Conservation (phyloP, 768 basidiomycete species). For the Dentipellis fragilis region DNA sequence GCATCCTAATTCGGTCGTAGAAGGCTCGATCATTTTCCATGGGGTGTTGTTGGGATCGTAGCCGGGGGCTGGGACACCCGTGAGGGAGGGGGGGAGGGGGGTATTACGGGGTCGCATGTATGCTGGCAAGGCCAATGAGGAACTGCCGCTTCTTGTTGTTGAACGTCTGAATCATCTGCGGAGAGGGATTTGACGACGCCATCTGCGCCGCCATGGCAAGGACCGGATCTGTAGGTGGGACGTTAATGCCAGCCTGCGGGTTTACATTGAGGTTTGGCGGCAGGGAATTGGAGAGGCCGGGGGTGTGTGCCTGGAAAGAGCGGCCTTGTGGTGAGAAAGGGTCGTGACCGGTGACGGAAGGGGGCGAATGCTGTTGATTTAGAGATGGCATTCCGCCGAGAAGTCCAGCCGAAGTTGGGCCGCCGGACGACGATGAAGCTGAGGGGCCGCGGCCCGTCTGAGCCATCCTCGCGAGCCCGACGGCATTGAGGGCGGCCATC, state of each 20-base stretch:
- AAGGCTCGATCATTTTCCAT: constrained; percentile 59
- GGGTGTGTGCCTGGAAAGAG: constrained; percentile 12
- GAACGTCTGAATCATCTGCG: constrained; percentile 23
- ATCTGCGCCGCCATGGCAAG: constrained; percentile 24
- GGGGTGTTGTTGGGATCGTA: constrained; percentile 56
- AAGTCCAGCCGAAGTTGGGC: constrained; percentile 55
- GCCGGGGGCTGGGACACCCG: constrained; percentile 43
- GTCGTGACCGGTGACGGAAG: constrained; percentile 17
- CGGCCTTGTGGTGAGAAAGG: constrained; percentile 13
- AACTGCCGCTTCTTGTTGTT: constrained; percentile 54
- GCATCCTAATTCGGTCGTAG: constrained; percentile 44
- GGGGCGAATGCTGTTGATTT: constrained; percentile 12
- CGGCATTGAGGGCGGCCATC: constrained; percentile 67
- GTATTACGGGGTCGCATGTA: constrained; percentile 46
- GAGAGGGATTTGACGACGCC: constrained; percentile 25
- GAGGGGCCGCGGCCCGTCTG: constrained; percentile 16
- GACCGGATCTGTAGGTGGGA: constrained; percentile 11
- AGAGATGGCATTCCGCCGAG: constrained; percentile 46
- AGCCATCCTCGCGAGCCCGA: constrained; percentile 48
- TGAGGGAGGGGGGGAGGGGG: constrained; percentile 72
- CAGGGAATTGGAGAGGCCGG: constrained; percentile 23
- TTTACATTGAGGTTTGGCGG: constrained; percentile 25
- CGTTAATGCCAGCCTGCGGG: constrained; percentile 5
- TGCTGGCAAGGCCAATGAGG: constrained; percentile 45
- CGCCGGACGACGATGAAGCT: constrained; percentile 28